Base-by-base conservation (phyloP, 225 moss, liverwort and hornwort species). In the Sphagnum contortum region DNA sequence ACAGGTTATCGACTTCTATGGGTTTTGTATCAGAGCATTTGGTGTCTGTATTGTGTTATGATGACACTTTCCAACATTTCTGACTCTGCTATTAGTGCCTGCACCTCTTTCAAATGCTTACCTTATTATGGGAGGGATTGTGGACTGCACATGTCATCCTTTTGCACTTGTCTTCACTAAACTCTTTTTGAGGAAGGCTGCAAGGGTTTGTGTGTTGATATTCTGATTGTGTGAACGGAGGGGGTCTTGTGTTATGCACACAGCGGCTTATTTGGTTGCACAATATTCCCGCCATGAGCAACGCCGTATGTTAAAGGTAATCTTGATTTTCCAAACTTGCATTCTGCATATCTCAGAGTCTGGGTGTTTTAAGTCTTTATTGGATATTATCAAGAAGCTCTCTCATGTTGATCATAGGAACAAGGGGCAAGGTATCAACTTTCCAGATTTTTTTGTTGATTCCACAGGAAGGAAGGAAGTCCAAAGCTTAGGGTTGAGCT, bases 231-330 rank as follows among this genome's bases (percentile, higher is more conserved):
- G 29, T 29, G 29, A 29, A 61, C 46, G 10, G 61, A 61, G 47
- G 45, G 9, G 6, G 61, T 45, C 11, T 44, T 61, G 6, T 62
- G 7, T 8, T 44, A 57, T 61, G n/a, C 57, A 58, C 70, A 65
- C 90, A 94, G 88, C 87, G 69, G 90, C 87, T 44, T 91, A 87
- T 59, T 71, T 71, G 51, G 61, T 81, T 54, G 83, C 87, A 3
- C 82, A 84, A 60, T 91, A 89, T 70, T 66, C 94, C 63, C 87
- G 87, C 57, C 60, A 61, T 55, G 88, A 94, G 46, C 87, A 88
- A 12, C 82, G 83, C 54, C 76, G 57, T 79, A 88, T 94, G 82
- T 79, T 81, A 78, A 87, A 94, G 88, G 94, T 89, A 62, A 70
- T 9, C 55, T 44, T 6, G 63, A 29, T 57, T 3, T 62, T 48